Evolutionary conservation across 140 eudicot genomes (phyloP), one percentile per base, ranked within the genome.

Genomic region (Stevia rebaudiana): DNA sequence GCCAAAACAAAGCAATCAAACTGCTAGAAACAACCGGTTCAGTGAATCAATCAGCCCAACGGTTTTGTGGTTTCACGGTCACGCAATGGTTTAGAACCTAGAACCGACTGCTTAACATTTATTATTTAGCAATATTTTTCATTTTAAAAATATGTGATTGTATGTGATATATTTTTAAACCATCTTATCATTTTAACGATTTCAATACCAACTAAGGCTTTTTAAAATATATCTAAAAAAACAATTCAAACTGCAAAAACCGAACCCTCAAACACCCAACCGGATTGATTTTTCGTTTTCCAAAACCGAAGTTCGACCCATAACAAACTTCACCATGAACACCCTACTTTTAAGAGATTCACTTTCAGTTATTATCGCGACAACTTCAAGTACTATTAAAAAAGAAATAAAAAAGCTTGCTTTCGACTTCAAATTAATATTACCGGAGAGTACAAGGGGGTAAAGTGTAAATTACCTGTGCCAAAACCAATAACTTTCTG

Each of bases 401-500:
- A n/a, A 35, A 0, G 41, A 36, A 0, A 36, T 3, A 35, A 57
- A 69, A 54, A 28, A 11, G 25, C 37, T 44, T 17, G 54, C 36
- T 21, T 54, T 54, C 43, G 56, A n/a, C 74, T 15, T 25, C n/a
- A 9, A 50, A 50, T 30, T 17, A 21, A 21, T 51, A 21, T 11
- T 28, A 24, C 65, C 8, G 55, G 73, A 39, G 35, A 66, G 21
- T 51, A 39, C 37, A 30, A 69, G 41, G 37, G 35, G 35, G 22
- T 28, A 12, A 30, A 56, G 8, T 57, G 46, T n/a, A n/a, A 16
- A 36, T 24, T 37, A 43, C 98, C 98, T 92, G 79, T 92, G 98
- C 98, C 98, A 92, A 69, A 87, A 80, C 98, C 98, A 92, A 76
- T 92, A 92, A 79, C 67, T 92, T 48, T 66, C 73, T 42, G 81